Evolutionary conservation across 192 early-diverging fungal species (phyloP).

Genomic region (Podila epigama): DNA sequence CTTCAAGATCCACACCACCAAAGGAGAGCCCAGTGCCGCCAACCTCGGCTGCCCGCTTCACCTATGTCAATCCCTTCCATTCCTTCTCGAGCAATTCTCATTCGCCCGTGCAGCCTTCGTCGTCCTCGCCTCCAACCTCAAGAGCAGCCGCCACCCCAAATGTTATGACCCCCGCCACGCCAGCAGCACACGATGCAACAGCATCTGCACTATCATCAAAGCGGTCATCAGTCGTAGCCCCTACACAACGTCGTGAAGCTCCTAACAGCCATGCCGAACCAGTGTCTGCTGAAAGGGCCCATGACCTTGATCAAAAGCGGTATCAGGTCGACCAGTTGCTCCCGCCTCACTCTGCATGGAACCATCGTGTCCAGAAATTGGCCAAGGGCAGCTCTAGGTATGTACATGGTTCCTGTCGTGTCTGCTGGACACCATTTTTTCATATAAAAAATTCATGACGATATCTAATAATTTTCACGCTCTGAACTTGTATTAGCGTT

Average conservation of each 20-base stretch:
- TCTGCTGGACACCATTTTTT: not conserved
- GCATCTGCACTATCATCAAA: slow-evolving; percentile 17
- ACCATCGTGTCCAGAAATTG: slow-evolving; percentile 45
- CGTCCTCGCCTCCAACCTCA: not conserved
- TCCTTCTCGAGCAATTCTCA: slow-evolving; percentile 36
- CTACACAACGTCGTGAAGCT: slow-evolving; percentile 27
- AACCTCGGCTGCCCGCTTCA: slow-evolving; percentile 46
- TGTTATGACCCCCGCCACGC: not conserved
- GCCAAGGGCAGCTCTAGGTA: slow-evolving; percentile 48
- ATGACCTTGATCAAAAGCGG: slow-evolving; percentile 38
- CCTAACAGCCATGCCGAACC: slow-evolving; percentile 21
- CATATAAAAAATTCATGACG: not conserved
- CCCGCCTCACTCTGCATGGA: slow-evolving; percentile 47
- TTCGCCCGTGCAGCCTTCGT: not conserved
- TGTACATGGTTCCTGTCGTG: not conserved
- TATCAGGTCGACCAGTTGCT: slow-evolving; percentile 42
- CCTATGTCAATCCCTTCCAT: slow-evolving; percentile 57
- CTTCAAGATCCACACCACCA: slow-evolving; percentile 21
- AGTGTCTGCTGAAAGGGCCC: slow-evolving; percentile 7
- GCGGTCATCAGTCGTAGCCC: slow-evolving; percentile 22
- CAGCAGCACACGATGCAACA: slow-evolving; percentile 12
- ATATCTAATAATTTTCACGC: not conserved
- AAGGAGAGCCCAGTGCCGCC: slow-evolving; percentile 34
- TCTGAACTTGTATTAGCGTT: slow-evolving; percentile 9
- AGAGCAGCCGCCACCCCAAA: not conserved